Base-by-base conservation (phyloP, 2,329 filamentous ascomycete species). In the Pleurostoma richardsiae region DNA sequence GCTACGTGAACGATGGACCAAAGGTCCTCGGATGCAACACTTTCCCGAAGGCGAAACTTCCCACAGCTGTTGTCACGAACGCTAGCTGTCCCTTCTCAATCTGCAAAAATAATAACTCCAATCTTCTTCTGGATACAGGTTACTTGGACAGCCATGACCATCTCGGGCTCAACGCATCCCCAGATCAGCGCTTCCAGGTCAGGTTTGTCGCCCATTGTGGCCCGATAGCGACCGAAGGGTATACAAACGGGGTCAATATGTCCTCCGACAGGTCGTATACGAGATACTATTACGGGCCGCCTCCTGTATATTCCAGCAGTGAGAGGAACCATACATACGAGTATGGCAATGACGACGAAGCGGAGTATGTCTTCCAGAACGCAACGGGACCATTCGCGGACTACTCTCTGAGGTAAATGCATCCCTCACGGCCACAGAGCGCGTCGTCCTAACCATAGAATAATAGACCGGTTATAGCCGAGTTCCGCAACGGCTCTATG, bases 161-260 rank as follows among this genome's bases (percentile, higher is more conserved):
- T 26, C 29, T 59, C 3, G 58, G 56, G 1, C 43, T 59, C 6
- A 59, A 58, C 30, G 44, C 49, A 3, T 53, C 51, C 1, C 11
- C 19, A 5, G n/a, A 54, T 1, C 46, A 59, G 19, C 42, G 54
- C 7, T 43, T 56, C 11, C 40, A 44, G 8, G n/a, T 44, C 4
- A 31, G 49, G n/a, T 26, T n/a, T 11, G 42, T 40, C 3, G 6
- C 45, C 11, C 38, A 46, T 2, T 51, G 49, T 26, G 47, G 47
- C 2, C 50, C 47, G 6, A 31, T 52, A 6, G 28, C 31, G 4
- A 52, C 50, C 2, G 30, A 47, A 10, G 45, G 47, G 1, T 31
- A 45, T 6, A 36, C 30, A 0, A 27, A 11, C 4, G 39, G 41
- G n/a, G 5, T 40, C 2, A 49, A 40, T 29, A 30, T 27, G 3